Base-by-base conservation (phyloP, 352 stramenopile genomes). In the Pelagophyceae sp. region DNA sequence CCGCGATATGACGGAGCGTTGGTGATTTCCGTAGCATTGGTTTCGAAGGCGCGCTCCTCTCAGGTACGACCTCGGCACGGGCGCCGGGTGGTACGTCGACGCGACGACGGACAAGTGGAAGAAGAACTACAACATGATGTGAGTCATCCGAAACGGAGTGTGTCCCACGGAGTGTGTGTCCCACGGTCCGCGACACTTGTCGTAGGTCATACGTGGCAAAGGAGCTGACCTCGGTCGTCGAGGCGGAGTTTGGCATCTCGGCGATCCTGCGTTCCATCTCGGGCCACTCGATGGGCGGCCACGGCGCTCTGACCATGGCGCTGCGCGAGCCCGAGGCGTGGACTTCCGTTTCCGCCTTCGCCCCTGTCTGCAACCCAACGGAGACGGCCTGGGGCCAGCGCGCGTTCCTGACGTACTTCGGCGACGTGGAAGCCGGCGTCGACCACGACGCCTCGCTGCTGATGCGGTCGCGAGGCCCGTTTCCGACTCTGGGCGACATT, bases 71-170 rank as follows among this genome's bases (percentile, higher is more conserved):
- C 96, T 99, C 80, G 96, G 96, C 40, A 92, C 91, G 27, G 94
- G 90, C 51, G 96, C 96, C 29, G 95, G 95, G 70, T 99, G 98
- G 80, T 99, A 99, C 86, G 82, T 99, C 6, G 89, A 99, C 87
- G 95, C 95, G 15, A 98, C 94, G 23, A 85, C 96, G 80, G 86
- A 89, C 45, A 91, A 93, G 38, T 99, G 93, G 88, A 81, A 80
- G n/a, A 80, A 79, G 6, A 86, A 98, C 85, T 99, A 98, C 88
- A 87, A 93, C 75, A 99, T 99, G 96, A 97, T 98, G n/a, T n/a
- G n/a, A n/a, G n/a, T n/a, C n/a, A n/a, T n/a, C n/a, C n/a, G n/a
- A n/a, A n/a, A n/a, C n/a, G n/a, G n/a, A n/a, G n/a, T n/a, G n/a
- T n/a, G n/a, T n/a, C n/a, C n/a, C n/a, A n/a, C n/a, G n/a, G n/a